phyloP scores from a whole-genome alignment of 208 protist genomes.

The Trichomonas tenax region DNA sequence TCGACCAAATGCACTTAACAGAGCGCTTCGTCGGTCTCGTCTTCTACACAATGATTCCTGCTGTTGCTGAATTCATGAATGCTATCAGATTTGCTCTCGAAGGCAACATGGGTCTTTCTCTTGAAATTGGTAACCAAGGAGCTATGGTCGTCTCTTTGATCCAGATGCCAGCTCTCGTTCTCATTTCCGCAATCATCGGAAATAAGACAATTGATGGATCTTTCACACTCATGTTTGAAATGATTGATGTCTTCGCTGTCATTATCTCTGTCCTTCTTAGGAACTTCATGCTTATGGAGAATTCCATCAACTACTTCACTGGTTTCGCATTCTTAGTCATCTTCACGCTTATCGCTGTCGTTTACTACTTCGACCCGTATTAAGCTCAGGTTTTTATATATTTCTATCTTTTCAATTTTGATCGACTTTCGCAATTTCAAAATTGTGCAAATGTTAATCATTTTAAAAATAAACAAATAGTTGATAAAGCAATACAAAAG shows the following conservation, averaged over 20 bases:
- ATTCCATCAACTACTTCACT: slow-evolving; percentile 9
- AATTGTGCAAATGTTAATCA: no score
- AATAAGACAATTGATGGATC: background rate
- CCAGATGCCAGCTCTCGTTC: background rate
- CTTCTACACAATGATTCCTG: background rate
- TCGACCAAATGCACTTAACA: background rate
- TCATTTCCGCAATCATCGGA: background rate
- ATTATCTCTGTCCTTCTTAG: background rate
- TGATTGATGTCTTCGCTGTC: background rate
- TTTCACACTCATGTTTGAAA: slow-evolving; percentile 1
- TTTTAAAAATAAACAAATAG: no score
- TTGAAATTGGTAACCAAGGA: background rate
- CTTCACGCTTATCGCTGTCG: background rate
- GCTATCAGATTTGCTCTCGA: background rate
- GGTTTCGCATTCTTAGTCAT: background rate
- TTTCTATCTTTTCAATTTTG: no score
- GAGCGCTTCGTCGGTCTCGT: background rate
- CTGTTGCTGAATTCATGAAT: slow-evolving; percentile 17
- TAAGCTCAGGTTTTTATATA: background rate
- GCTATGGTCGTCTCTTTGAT: slow-evolving; percentile 16
- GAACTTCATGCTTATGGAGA: slow-evolving; percentile 1
- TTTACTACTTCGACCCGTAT: background rate
- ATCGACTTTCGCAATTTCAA: no score
- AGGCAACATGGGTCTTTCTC: background rate
- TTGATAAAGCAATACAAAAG: no score